Conservation (phyloP, 345 rosid species). For the Populus deltoides region DNA sequence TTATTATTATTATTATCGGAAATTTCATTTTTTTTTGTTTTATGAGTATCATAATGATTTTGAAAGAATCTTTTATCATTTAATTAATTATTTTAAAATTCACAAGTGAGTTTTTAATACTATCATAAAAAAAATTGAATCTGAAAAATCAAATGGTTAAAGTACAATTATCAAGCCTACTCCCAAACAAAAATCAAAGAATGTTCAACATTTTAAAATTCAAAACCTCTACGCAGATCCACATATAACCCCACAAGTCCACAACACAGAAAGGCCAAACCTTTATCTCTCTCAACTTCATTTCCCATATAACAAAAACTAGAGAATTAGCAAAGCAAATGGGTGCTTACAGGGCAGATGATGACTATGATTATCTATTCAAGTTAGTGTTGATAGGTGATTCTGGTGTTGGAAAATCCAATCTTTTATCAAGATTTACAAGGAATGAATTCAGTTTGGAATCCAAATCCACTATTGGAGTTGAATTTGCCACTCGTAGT, state of each 20-base stretch:
- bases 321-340: not conserved
- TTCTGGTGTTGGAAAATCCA: slow-evolving; percentile 32
- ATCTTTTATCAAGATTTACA: slow-evolving; percentile 28
- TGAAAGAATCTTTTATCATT: too few relatives aligned
- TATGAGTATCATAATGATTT: too few relatives aligned
- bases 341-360: slow-evolving; percentile 28
- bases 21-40: too few relatives aligned
- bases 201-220: slow-evolving; percentile 5
- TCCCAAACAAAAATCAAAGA: not conserved
- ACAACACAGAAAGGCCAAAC: not conserved
- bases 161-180: too few relatives aligned
- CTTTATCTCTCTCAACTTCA: not conserved
- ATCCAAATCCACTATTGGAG: slow-evolving; percentile 31
- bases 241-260: not conserved
- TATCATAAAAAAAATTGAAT: too few relatives aligned
- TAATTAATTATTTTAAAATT: too few relatives aligned
- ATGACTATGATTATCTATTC: slow-evolving; percentile 27
- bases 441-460: slow-evolving; percentile 27
- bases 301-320: not conserved
- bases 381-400: slow-evolving; percentile 28
- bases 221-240: not conserved
- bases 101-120: too few relatives aligned
- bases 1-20: too few relatives aligned
- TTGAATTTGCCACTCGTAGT: slow-evolving; percentile 30
- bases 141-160: too few relatives aligned